A percentile compares a stretch with the other conserved stretches of the same genome.
phyloP scores from a whole-genome alignment of 495 filamentous ascomycete species.

The Massariosphaeria phaeospora region DNA sequence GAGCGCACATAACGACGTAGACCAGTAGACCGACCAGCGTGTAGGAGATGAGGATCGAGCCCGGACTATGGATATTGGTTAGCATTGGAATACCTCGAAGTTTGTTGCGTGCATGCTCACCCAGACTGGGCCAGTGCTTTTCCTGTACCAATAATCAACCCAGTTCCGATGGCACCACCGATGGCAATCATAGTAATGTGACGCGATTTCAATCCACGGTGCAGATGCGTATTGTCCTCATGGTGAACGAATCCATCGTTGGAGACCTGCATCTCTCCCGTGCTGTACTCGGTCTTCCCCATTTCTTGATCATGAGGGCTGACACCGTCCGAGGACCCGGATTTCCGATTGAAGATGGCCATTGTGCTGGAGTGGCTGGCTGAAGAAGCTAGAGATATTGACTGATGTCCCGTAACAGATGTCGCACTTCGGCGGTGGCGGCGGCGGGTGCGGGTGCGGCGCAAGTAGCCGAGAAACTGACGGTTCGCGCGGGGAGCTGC shows the following conservation, averaged over 20 bases:
- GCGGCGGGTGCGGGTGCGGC: slow-evolving; percentile 22
- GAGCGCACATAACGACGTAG: slow-evolving; percentile 56
- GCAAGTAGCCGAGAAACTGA: neutral
- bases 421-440: slow-evolving; percentile 4
- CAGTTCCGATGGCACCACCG: slow-evolving; percentile 77
- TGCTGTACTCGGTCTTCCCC: slow-evolving; percentile 17
- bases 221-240: slow-evolving; percentile 40
- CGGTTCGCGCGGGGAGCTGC: too few species aligned
- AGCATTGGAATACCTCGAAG: neutral
- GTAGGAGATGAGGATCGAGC: slow-evolving; percentile 64
- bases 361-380: too few species aligned
- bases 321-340: slow-evolving; percentile 17
- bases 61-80: slow-evolving; percentile 47
- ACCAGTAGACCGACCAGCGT: slow-evolving; percentile 56
- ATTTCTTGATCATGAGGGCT: slow-evolving; percentile 19
- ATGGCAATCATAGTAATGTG: slow-evolving; percentile 82
- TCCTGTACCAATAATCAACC: slow-evolving; percentile 59
- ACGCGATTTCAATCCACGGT: slow-evolving; percentile 58
- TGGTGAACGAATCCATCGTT: slow-evolving; percentile 20
- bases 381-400: too few species aligned
- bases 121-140: slow-evolving; percentile 60
- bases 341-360: slow-evolving; percentile 31
- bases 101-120: slow-evolving; percentile 10
- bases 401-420: too few species aligned
- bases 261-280: neutral